These are phyloP conservation scores for Viola pubescens DNA, from an alignment of 441 rosid genomes.

Conservation along the genomic window DNA sequence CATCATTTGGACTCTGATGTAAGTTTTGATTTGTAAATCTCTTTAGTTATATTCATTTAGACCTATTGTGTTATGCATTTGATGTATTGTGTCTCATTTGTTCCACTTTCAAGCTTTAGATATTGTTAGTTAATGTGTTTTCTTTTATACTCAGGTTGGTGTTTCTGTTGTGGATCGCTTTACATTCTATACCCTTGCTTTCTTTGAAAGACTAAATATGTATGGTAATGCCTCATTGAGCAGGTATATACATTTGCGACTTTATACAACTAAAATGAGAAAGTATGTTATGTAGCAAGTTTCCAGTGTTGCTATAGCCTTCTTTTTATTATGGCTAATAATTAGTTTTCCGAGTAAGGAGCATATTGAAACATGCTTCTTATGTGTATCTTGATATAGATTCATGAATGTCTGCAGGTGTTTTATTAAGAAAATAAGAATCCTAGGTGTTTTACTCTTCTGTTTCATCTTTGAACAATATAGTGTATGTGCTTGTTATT, in stretches of 20 bases:
- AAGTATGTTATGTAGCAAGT: slow-evolving; percentile 1
- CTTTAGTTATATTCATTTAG: not conserved
- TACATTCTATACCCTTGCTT: slow-evolving; percentile 89
- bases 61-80: not conserved
- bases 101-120: slow-evolving; percentile 10
- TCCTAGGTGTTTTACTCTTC: not conserved
- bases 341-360: too few species aligned
- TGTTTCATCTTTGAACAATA: not conserved
- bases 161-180: slow-evolving; percentile 95
- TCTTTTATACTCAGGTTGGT: slow-evolving; percentile 53
- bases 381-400: too few species aligned
- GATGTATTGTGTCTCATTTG: slow-evolving; percentile 4
- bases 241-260: slow-evolving; percentile 49
- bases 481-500: not conserved
- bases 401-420: too few species aligned
- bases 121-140: not conserved
- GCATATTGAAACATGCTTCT: too few species aligned
- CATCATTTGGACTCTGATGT: slow-evolving; percentile 96
- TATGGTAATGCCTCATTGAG: slow-evolving; percentile 81
- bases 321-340: not conserved
- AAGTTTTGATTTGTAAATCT: slow-evolving; percentile 26
- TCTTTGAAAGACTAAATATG: slow-evolving; percentile 84
- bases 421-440: too few species aligned
- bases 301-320: not conserved
- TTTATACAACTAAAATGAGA: slow-evolving; percentile 9